Conservation (phyloP, 495 filamentous ascomycete genomes). For the Lasiosphaeria ovina region DNA sequence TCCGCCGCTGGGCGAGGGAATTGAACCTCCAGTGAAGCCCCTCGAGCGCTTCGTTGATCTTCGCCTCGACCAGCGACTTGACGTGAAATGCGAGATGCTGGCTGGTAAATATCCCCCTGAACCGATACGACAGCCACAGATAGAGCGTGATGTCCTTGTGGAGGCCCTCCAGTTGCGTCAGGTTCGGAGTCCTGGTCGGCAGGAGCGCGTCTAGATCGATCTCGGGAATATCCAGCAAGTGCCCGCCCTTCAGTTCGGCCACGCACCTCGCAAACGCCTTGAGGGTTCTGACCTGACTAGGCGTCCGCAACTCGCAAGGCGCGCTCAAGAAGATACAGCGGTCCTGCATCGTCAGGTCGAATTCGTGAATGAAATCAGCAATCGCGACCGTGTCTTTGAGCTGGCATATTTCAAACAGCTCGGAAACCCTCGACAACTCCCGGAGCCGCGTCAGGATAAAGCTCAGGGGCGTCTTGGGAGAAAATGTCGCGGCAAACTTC, state of each 20-base stretch:
- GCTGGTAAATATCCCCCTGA: slow-evolving; percentile 74
- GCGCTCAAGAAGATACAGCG: slow-evolving; percentile 72
- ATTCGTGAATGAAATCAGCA: slow-evolving; percentile 67
- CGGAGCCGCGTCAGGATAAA: slow-evolving; percentile 72
- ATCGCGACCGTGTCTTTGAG: slow-evolving; percentile 57
- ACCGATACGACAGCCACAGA: slow-evolving; percentile 76
- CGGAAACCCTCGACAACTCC: slow-evolving; percentile 58
- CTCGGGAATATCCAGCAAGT: slow-evolving; percentile 60
- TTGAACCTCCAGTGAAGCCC: slow-evolving; percentile 17
- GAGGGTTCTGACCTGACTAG: slow-evolving; percentile 40
- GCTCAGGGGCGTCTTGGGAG: slow-evolving; percentile 68
- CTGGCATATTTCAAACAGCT: slow-evolving; percentile 71
- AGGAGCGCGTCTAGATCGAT: slow-evolving; percentile 70
- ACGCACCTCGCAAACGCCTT: slow-evolving; percentile 65
- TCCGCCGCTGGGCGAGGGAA: not conserved
- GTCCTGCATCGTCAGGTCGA: slow-evolving; percentile 64
- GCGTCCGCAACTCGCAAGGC: slow-evolving; percentile 50
- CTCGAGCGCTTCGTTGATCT: slow-evolving; percentile 66
- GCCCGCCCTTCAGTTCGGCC: slow-evolving; percentile 59
- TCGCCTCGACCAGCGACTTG: slow-evolving; percentile 73
- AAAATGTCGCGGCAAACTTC: slow-evolving; percentile 74
- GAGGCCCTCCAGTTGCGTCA: slow-evolving; percentile 66
- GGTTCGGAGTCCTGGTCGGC: slow-evolving; percentile 37
- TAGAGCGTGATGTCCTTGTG: slow-evolving; percentile 84
- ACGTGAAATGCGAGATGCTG: slow-evolving; percentile 75